Conservation (phyloP, 2,329 filamentous ascomycete genomes). For the Cyphellophora europaea region DNA sequence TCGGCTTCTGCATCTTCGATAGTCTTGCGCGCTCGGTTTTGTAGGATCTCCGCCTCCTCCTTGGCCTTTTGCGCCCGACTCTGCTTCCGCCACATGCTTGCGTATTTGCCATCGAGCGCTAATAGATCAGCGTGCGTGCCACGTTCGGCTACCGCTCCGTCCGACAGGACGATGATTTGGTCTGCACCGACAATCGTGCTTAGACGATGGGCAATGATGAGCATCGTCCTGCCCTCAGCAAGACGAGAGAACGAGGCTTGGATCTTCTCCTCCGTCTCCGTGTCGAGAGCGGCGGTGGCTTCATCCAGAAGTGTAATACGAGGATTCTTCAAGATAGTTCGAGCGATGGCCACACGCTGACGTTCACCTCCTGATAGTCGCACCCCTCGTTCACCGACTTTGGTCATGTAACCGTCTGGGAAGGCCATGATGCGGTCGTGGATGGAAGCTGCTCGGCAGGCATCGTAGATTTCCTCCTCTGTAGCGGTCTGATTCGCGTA, state of each 20-base stretch:
- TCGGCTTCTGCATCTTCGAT: slow-evolving; percentile 31
- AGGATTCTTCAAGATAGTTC: slow-evolving; percentile 85
- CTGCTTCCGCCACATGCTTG: slow-evolving; percentile 83
- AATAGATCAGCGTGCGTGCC: slow-evolving; percentile 74
- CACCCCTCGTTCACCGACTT: slow-evolving; percentile 82
- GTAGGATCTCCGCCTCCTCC: slow-evolving; percentile 44
- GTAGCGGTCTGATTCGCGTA: slow-evolving; percentile 77
- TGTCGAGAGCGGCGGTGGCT: slow-evolving; percentile 83
- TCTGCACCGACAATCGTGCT: slow-evolving; percentile 81
- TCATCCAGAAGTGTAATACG: slow-evolving; percentile 89
- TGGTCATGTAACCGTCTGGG: slow-evolving; percentile 79
- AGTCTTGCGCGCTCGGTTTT: slow-evolving; percentile 33
- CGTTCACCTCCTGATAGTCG: slow-evolving; percentile 86
- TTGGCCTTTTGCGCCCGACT: slow-evolving; percentile 66
- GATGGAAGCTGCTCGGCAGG: slow-evolving; percentile 79
- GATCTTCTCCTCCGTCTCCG: slow-evolving; percentile 87
- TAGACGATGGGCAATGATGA: slow-evolving; percentile 87
- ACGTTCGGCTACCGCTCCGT: slow-evolving; percentile 66
- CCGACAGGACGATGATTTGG: slow-evolving; percentile 70
- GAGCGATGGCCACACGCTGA: slow-evolving; percentile 85
- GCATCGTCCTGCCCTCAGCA: slow-evolving; percentile 76
- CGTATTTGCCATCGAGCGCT: slow-evolving; percentile 61
- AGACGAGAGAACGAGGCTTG: slow-evolving; percentile 76
- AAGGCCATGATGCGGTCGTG: slow-evolving; percentile 87
- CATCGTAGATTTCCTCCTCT: slow-evolving; percentile 71